Evolutionary conservation across 495 filamentous ascomycete genomes (phyloP), one percentile per base, ranked within the genome.

Genomic region (Peziza echinospora): DNA sequence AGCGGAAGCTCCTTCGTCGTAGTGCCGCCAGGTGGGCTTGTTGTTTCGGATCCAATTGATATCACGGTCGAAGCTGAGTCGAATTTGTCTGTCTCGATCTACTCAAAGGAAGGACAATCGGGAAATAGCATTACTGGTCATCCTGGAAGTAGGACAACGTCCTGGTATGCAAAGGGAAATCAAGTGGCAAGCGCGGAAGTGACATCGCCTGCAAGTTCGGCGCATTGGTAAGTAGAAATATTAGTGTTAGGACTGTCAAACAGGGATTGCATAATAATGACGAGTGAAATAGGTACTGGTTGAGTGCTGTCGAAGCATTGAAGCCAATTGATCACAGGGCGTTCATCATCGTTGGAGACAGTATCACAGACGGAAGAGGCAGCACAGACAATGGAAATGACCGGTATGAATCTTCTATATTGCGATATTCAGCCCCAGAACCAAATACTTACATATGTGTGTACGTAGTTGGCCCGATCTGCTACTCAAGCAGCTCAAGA

Each of bases 381-480:
- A 78, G 73, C 58, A 69, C 63, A 26, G 71, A 84, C 53, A 59
- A 54, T 9, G n/a, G n/a, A n/a, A 80, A 84, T 51, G 70, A 78
- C 51, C 71, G 76, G n/a, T n/a, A n/a, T n/a, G n/a, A n/a, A n/a
- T n/a, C n/a, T n/a, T n/a, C n/a, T n/a, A n/a, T n/a, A n/a, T n/a
- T n/a, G n/a, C n/a, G n/a, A n/a, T n/a, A n/a, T n/a, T n/a, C n/a
- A n/a, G n/a, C n/a, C n/a, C n/a, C n/a, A n/a, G n/a, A n/a, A n/a
- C n/a, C n/a, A n/a, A n/a, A n/a, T n/a, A n/a, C n/a, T n/a, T n/a
- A n/a, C n/a, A n/a, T n/a, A n/a, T n/a, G n/a, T n/a, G n/a, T n/a
- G n/a, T n/a, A n/a, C n/a, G n/a, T n/a, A n/a, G n/a, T 69, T 79
- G 79, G 78, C 76, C 78, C 1, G 76, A 82, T 55, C 61, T 77